Evolutionary conservation across 2,329 filamentous ascomycete genomes (phyloP).

Genomic region (Alternaria viburni): DNA sequence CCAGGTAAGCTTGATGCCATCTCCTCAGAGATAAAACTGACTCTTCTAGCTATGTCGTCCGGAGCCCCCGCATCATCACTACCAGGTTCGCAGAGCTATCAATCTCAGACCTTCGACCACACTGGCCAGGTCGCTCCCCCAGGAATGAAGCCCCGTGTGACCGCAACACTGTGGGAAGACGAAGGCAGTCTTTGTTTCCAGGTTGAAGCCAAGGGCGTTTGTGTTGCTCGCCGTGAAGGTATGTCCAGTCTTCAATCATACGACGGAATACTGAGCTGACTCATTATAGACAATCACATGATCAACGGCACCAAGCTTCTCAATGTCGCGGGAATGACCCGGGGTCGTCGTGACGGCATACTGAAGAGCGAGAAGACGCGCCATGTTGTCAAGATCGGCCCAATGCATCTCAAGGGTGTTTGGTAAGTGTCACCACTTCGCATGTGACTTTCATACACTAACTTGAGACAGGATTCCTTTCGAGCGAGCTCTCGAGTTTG

Average conservation of each 20-base stretch:
- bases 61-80: conserved; percentile 36
- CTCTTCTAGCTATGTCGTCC: conserved; percentile 40
- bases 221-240: conserved; percentile 93
- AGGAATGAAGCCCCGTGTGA: conserved; percentile 95
- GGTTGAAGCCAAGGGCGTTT: conserved; percentile 94
- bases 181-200: conserved; percentile 98
- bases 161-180: conserved; percentile 96
- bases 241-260: conserved; percentile 11
- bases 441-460: neutral
- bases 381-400: conserved; percentile 97
- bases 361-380: conserved; percentile 96
- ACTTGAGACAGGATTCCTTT: conserved; percentile 81
- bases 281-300: conserved; percentile 85
- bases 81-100: conserved; percentile 41
- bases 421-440: conserved; percentile 28
- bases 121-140: conserved; percentile 92
- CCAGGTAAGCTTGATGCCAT: conserved; percentile 49
- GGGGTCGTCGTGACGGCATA: conserved; percentile 92
- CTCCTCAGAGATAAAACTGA: conserved; percentile 7
- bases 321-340: conserved; percentile 97
- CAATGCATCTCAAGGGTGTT: conserved; percentile 93
- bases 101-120: conserved; percentile 71
- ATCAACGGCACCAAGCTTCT: conserved; percentile 97
- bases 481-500: conserved; percentile 95
- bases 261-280: neutral